Conservation (phyloP, 1,139 yeast genomes). For the Kurtzmaniella quercitrusa region DNA sequence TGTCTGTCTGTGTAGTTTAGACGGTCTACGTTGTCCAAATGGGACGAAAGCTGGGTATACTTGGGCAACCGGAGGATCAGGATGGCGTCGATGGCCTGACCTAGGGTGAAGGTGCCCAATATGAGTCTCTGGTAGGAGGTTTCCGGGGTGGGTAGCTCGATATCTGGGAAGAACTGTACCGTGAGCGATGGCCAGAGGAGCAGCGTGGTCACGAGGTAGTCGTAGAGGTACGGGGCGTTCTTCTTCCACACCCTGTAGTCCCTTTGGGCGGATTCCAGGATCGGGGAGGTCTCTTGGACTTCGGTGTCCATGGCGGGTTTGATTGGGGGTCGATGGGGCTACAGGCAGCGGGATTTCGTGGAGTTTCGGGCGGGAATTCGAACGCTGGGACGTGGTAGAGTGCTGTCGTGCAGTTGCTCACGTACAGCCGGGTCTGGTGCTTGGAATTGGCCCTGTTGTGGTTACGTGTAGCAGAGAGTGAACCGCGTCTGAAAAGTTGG, state of each 20-base stretch:
- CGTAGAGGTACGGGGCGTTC: slow-evolving; percentile 49
- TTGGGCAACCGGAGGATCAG: slow-evolving; percentile 37
- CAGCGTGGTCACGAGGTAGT: slow-evolving; percentile 45
- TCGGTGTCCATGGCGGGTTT: not conserved
- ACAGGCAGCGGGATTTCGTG: not conserved
- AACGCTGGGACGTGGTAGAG: too few species aligned
- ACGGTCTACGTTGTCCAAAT: slow-evolving; percentile 26
- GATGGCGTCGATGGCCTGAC: slow-evolving; percentile 38
- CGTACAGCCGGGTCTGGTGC: too few species aligned
- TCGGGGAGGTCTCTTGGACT: slow-evolving; percentile 7
- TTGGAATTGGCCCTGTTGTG: too few species aligned
- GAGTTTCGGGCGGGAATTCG: too few species aligned
- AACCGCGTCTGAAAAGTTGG: too few species aligned
- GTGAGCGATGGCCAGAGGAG: slow-evolving; percentile 54
- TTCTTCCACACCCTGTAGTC: slow-evolving; percentile 52
- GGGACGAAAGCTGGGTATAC: slow-evolving; percentile 25
- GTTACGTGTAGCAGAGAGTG: too few species aligned
- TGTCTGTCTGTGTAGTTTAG: slow-evolving; percentile 37
- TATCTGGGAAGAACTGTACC: slow-evolving; percentile 53
- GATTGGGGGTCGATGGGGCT: not conserved
- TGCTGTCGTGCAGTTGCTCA: too few species aligned
- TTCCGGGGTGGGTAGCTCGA: slow-evolving; percentile 18
- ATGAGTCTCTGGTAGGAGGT: slow-evolving; percentile 30
- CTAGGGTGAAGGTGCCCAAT: slow-evolving; percentile 41
- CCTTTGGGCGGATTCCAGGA: slow-evolving; percentile 25